phyloP scores from a whole-genome alignment of 257 asterid species.

The Solanum ossicruentum region DNA sequence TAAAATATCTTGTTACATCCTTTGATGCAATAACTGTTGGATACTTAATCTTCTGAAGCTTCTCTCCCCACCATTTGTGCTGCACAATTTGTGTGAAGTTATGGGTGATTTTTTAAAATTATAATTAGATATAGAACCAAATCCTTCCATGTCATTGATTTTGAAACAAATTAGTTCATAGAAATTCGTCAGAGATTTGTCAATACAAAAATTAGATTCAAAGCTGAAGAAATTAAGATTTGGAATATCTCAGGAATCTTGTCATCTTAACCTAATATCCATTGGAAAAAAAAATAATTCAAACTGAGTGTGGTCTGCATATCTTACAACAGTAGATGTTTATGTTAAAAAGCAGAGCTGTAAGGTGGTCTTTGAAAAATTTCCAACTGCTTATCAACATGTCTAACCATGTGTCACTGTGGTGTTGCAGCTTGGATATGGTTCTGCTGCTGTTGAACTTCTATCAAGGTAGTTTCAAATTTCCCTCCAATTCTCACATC shows the following conservation, averaged over 20 bases:
- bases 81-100: neutral
- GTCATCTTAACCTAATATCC: neutral
- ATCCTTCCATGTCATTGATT: neutral
- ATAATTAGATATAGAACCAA: neutral
- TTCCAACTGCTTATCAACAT: neutral
- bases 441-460: slow-evolving; percentile 78
- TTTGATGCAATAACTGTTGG: neutral
- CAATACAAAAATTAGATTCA: neutral
- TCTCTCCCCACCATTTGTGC: neutral
- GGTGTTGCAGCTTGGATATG: slow-evolving; percentile 73
- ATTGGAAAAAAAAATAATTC: neutral
- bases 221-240: neutral
- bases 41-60: neutral
- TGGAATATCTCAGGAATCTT: neutral
- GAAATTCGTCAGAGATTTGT: neutral
- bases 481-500: neutral
- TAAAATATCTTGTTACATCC: neutral
- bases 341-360: neutral
- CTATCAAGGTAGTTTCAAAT: slow-evolving; percentile 44
- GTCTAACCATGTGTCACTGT: slow-evolving; percentile 1
- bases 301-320: neutral
- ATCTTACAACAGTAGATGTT: neutral
- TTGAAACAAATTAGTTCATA: neutral
- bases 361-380: neutral
- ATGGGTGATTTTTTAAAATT: neutral